Percentiles rank a stretch among this genome's conserved stretches.
Conservation (phyloP, 768 basidiomycete species). For the Candolleomyces aberdarensis region DNA sequence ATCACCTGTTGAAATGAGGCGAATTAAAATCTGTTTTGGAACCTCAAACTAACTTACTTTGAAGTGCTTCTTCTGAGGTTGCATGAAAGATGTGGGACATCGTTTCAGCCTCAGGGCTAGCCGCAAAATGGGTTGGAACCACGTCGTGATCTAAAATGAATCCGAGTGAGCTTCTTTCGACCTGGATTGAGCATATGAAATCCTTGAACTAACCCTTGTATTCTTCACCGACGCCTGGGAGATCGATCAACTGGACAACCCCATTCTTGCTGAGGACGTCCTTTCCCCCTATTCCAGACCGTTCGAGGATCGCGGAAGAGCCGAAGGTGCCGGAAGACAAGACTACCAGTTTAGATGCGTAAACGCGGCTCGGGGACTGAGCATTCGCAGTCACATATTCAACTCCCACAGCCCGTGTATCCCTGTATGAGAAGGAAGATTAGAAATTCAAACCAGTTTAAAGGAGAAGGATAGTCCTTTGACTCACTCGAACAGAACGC, state of each 20-base stretch:
- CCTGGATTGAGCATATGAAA: background rate
- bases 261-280: slow-evolving; percentile 43
- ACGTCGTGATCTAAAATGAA: slow-evolving; percentile 37
- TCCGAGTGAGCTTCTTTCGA: background rate
- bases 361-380: slow-evolving; percentile 18
- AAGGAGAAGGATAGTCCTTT: background rate
- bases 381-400: slow-evolving; percentile 42
- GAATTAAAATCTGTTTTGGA: background rate
- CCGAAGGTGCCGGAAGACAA: slow-evolving; percentile 54
- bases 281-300: slow-evolving; percentile 57
- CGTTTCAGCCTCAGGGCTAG: slow-evolving; percentile 44
- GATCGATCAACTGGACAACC: slow-evolving; percentile 52
- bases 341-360: slow-evolving; percentile 45
- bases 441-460: background rate
- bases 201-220: slow-evolving; percentile 39
- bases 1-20: slow-evolving; percentile 9
- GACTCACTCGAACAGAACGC: slow-evolving; percentile 48
- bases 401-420: slow-evolving; percentile 44
- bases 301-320: slow-evolving; percentile 53
- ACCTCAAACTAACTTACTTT: slow-evolving; percentile 23
- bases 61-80: slow-evolving; percentile 31
- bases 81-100: slow-evolving; percentile 43
- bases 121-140: slow-evolving; percentile 36
- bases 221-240: slow-evolving; percentile 77
- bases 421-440: slow-evolving; percentile 20